Evolutionary conservation across 78 protist genomes (phyloP), one percentile per base, ranked within the genome.

Genomic region (slime mould (Dictyostelium discoideum)): DNA sequence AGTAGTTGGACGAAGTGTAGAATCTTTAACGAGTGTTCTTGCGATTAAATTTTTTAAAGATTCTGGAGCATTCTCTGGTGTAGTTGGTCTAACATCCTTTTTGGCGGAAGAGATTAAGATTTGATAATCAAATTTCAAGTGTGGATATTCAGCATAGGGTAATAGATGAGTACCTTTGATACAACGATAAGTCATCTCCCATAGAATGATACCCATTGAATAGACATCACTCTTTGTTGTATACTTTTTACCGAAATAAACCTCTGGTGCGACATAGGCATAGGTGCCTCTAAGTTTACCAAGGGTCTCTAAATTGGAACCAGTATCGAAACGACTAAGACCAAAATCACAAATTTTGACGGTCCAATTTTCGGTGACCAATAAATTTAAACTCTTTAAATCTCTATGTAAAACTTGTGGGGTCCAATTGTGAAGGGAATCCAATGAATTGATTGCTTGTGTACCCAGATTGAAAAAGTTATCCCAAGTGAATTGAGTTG

Each of bases 291-390:
- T 32, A 0, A 96, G 74, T 77, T 96, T 92, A 5, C 94, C 89
- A 3, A 96, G 46, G 2, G 97, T 96, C 9, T 87, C 96, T 3
- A 94, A 24, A 69, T 90, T 90, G 5, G 81, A 57, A 90, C 95
- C 87, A 82, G 95, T 90, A 46, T 90, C 95, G 74, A 90, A 90
- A 16, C 95, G 10, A 67, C 65, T 32, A 13, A 95, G 69, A 16
- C 97, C 97, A 44, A 95, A 95, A 88, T 95, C 97, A 60, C 97
- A 95, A 76, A 95, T 87, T 82, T 96, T 96, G 0, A 96, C 95
- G 2, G 48, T 50, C 97, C 97, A 94, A 39, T 86, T 29, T 42
- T 83, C 97, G 1, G 60, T 94, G 44, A 94, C 86, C 74, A 94
- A 80, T 8, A 94, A 48, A 39, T 94, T 94, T 14, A 94, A 44